Conservation (phyloP, 1,284 basidiomycete genomes). For the Tilletia horrida region DNA sequence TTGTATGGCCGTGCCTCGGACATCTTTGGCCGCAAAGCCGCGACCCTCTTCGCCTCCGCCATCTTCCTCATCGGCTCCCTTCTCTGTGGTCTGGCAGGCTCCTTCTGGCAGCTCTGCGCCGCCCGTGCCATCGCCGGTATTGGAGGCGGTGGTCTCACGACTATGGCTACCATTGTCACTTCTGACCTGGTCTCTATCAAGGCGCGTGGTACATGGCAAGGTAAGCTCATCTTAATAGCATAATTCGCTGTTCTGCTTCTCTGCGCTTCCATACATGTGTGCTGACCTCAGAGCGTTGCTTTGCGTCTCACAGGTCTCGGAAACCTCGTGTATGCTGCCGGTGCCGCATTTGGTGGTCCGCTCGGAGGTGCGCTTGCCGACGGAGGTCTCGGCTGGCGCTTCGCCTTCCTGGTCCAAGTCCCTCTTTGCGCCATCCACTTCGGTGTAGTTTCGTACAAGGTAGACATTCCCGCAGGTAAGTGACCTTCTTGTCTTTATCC, state of each 20-base stretch:
- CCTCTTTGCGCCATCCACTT: constrained; percentile 56
- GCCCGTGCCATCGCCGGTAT: constrained; percentile 57
- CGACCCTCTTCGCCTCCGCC: constrained; percentile 49
- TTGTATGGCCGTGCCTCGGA: constrained; percentile 51
- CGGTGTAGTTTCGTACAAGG: constrained; percentile 54
- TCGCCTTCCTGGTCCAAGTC: constrained; percentile 54
- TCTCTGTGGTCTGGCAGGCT: constrained; percentile 49
- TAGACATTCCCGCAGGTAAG: constrained; percentile 54
- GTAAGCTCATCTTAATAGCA: constrained; percentile 16
- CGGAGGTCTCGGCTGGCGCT: constrained; percentile 46
- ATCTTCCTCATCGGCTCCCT: constrained; percentile 50
- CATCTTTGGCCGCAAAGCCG: constrained; percentile 52
- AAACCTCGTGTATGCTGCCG: constrained; percentile 53
- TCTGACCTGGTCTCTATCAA: constrained; percentile 57
- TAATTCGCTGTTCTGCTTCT: constrained; percentile 30
- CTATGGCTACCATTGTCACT: constrained; percentile 57
- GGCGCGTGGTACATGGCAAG: constrained; percentile 57
- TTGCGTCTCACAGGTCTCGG: constrained; percentile 33
- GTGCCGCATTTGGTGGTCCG: constrained; percentile 54
- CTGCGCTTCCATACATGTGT: constrained; percentile 24
- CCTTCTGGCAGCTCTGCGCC: constrained; percentile 48
- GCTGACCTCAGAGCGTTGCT: not conserved
- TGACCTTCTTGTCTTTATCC: not conserved
- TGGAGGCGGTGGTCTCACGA: constrained; percentile 58
- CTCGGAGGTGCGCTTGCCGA: constrained; percentile 47